Evolutionary conservation across 345 rosid genomes (phyloP), one percentile per base, ranked within the genome.

Genomic region (Brassica carinata): DNA sequence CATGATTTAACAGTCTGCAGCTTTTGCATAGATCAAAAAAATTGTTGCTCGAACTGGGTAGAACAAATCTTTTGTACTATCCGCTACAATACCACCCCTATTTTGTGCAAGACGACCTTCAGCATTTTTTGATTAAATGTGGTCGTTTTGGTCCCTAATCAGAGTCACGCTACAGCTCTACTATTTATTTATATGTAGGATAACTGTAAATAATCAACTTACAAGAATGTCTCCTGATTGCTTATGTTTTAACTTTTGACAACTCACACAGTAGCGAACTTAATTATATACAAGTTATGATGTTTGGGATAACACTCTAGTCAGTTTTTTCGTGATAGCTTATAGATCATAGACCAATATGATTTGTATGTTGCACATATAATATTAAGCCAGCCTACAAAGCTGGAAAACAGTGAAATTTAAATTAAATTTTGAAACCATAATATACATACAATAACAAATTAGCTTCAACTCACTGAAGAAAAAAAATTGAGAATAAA

Each of bases 11-110:
- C 81, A 71, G 58, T 65, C 71, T 66, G 64, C 81, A 81, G 80
- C 84, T 81, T 81, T 81, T 81, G 77, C 67, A 81, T 76, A 71
- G 81, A 76, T 76, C 80, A 71, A 81, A 77, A 36, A 81, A 81
- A 66, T 75, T 75, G 77, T 81, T 81, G 62, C 81, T 72, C 26
- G 57, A 81, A 76, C 73, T 76, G 77, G 77, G 77, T 66, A 19
- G 77, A 81, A 81, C 84, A 71, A 81, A 71, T 76, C 65, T 72
- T 5, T 23, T 58, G 84, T 81, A 76, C 84, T 72, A 31, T 81
- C 58, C 66, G 67, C 77, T 71, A 76, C 63, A 58, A 17, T 58
- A 76, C 80, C 38, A n/a, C 64, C 59, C 84, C 58, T 40, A 58
- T 40, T 81, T 81, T 76, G 74, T 81, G 84, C 77, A 81, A 81